Base-by-base conservation (phyloP, 192 early-diverging fungal species). In the Coemansia sp. region DNA sequence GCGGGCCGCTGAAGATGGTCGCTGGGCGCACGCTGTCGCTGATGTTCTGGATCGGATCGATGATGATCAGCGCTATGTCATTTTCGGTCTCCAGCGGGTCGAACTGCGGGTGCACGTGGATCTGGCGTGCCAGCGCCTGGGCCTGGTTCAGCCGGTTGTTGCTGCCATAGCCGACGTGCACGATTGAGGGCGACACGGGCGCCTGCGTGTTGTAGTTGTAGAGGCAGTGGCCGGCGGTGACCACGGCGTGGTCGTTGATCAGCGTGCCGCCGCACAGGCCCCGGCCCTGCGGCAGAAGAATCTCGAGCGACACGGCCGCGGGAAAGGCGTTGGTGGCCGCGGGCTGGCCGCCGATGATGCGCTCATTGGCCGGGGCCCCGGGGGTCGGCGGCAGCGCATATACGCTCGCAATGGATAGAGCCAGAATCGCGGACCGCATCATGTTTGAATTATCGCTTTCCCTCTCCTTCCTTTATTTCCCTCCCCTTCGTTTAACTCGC, bases 181-280 rank as follows among this genome's bases (percentile, higher is more conserved):
- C 47, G 31, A 20, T 40, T 12, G 15, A 23, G 0, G 62, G 42
- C 0, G 48, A 11, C 21, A 60, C 36, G 4, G 29, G 4, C 20
- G 21, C 25, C 9, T 36, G 50, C 0, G 19, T 22, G 5, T 35
- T 35, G 20, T 47, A 59, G 45, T 72, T 45, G 34, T 46, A 55
- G n/a, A 64, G 58, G 54, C 70, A 72, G 45, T 72, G 70, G n/a
- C 52, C 70, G 12, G 70, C 70, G 0, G 70, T 72, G 30, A 62
- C 55, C 8, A 72, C 28, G 3, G 64, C 44, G 10, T 41, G 48
- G 39, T 57, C 29, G 43, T 54, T 65, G 20, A 72, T 51, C 22
- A 72, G 25, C 2, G 62, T 65, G 38, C 70, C 70, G 9, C 70
- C 70, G 39, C 70, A 72, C n/a, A 72, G 35, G 14, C 70, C 70